Base-by-base conservation (phyloP, 345 rosid species). In the Rhizophora apiculata region DNA sequence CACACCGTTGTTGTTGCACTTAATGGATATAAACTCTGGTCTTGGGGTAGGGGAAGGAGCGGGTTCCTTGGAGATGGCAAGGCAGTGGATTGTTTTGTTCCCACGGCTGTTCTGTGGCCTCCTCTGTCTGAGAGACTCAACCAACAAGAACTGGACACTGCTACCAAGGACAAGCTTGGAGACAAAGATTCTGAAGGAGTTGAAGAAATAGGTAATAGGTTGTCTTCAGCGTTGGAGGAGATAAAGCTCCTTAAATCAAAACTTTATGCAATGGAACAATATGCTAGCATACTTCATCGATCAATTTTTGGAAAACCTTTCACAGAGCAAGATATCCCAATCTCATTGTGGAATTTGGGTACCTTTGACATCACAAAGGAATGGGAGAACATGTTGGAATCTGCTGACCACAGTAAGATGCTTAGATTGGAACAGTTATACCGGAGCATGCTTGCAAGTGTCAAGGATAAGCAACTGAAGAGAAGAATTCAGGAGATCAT, bases 31-130 rank as follows among this genome's bases (percentile, higher is more conserved):
- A 90, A 79, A 78, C 79, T 93, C 30, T 93, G 97, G 98, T 84
- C 96, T 20, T 87, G 98, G 98, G 98, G 97, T 18, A 82, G 98
- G 72, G 97, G 97, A 79, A 84, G 87, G 80, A 89, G 90, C 46
- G 98, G 98, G 21, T 94, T 83, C 48, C 92, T 93, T 4, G 98
- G 98, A 79, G 84, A 83, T 15, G 90, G 97, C 49, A 71, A 79
- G 67, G 72, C 78, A 18, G 30, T 13, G 0, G 94, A 91, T 74
- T 74, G 70, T 79, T 82, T 78, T 56, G 49, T 72, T 62, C 97
- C 98, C 3, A 67, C 80, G 10, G 24, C 58, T 1, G 88, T 91
- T 63, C 58, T 76, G 62, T 87, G 97, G 97, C 96, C 94, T 36
- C 88, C 90, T 22, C 46, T 63, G 4, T 66, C 62, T 1, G 87